Conservation (phyloP, 1,284 basidiomycete genomes). For the Cystobasidium pallidum region DNA sequence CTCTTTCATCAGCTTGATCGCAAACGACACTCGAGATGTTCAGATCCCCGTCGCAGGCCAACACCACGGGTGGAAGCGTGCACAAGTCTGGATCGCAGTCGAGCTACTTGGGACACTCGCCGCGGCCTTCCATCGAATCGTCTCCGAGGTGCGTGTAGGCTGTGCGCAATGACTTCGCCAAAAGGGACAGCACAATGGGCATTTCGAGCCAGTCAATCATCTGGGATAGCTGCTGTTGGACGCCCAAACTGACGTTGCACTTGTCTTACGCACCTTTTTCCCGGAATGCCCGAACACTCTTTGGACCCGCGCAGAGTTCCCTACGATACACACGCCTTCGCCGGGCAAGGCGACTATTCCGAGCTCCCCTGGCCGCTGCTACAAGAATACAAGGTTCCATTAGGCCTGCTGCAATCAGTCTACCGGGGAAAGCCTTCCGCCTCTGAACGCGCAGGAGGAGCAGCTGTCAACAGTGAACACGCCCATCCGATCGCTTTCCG, state of each 20-base stretch:
- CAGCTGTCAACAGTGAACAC: constrained; percentile 2
- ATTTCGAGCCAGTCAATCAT: not conserved
- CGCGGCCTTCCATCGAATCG: constrained; percentile 10
- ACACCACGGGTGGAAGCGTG: constrained; percentile 3
- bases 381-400: constrained; percentile 38
- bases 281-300: constrained; percentile 2
- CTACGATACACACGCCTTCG: constrained; percentile 42
- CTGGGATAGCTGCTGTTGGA: not conserved
- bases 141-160: constrained; percentile 16
- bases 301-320: constrained; percentile 11
- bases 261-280: not conserved
- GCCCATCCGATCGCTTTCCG: constrained; percentile 4
- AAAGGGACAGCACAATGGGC: not conserved
- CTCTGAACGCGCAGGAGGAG: constrained; percentile 55
- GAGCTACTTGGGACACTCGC: constrained; percentile 20
- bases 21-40: not conserved
- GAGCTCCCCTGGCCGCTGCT: constrained; percentile 26
- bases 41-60: constrained; percentile 17
- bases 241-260: not conserved
- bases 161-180: not conserved
- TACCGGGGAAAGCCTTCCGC: constrained; percentile 84
- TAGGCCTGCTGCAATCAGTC: constrained; percentile 32
- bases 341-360: constrained; percentile 43
- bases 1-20: not conserved
- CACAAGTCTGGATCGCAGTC: constrained; percentile 24